These are phyloP conservation scores for Fomitopsis betulina DNA, from an alignment of 1,284 basidiomycete genomes.

Conservation along the genomic window DNA sequence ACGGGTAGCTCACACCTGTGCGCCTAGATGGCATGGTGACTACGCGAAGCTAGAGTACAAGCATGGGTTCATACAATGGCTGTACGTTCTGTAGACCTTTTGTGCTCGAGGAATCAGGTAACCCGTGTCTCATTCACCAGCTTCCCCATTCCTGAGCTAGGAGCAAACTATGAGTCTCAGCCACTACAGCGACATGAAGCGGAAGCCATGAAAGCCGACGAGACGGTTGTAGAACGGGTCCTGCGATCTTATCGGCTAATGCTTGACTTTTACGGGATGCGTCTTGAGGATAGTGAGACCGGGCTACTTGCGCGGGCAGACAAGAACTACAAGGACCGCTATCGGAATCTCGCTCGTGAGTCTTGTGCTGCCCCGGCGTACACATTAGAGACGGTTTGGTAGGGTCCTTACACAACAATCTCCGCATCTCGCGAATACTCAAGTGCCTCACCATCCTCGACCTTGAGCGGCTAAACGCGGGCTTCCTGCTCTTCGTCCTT, in stretches of 20 bases:
- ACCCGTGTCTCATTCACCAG: constrained; percentile 26
- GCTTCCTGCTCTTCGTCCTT: constrained; percentile 66
- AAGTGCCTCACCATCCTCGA: constrained; percentile 71
- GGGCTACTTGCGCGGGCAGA: constrained; percentile 48
- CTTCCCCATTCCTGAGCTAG: constrained; percentile 64
- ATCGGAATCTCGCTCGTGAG: constrained; percentile 64
- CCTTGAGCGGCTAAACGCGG: constrained; percentile 56
- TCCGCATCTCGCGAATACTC: constrained; percentile 73
- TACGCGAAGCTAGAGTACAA: constrained; percentile 61
- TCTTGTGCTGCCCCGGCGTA: constrained; percentile 14
- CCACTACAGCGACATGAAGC: constrained; percentile 66
- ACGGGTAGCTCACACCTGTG: background rate
- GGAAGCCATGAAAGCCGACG: constrained; percentile 50
- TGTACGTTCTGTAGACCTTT: constrained; percentile 40
- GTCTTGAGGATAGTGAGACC: constrained; percentile 47
- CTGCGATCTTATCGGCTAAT: constrained; percentile 62
- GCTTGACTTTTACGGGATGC: constrained; percentile 75
- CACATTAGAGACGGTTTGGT: background rate
- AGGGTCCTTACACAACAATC: constrained; percentile 70
- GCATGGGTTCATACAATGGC: constrained; percentile 73
- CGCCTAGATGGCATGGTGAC: constrained; percentile 57
- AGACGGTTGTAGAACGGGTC: constrained; percentile 46
- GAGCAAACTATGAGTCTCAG: constrained; percentile 66
- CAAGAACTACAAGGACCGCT: constrained; percentile 46
- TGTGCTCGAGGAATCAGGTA: too few relatives aligned